Evolutionary conservation across 441 rosid genomes (phyloP), one percentile per base, ranked within the genome.

Genomic region (Populus hybrid): DNA sequence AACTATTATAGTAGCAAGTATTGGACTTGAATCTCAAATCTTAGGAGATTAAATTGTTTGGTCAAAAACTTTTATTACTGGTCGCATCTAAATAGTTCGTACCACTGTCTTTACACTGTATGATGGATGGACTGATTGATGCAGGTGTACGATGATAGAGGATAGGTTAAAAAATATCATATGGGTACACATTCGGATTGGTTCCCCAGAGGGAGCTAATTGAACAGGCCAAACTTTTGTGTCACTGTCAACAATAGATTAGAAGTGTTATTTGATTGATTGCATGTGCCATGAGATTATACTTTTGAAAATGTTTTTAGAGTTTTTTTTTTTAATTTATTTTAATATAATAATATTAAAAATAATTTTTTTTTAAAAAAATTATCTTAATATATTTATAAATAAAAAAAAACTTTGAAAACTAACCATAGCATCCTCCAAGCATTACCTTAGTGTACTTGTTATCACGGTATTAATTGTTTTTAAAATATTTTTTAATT

Each of bases 201-300:
- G 79, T 63, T 42, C 70, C 67, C 3, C 23, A 14, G 38, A 72
- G 75, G 75, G 67, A 72, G 75, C 67, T 19, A 72, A 53, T 19
- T 30, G 30, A 72, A 19, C 9, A 57, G 26, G 61, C 67, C 75
- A 72, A 72, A 19, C 26, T 2, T 28, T 3, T 2, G 5, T 30
- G 40, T 72, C 75, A 32, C 23, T 9, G 6, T 30, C 75, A 72
- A 18, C 40, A 72, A 32, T 12, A 53, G 18, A 50, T 8, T 14
- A 14, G 6, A 14, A 0, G 19, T 14, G 57, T 14, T 14, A 0
- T 14, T 10, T 9, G 7, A 24, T 35, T 35, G 9, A 7, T 35
- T 61, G 32, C 14, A 71, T 46, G 35, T 24, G 74, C 10, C 21
- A 46, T 40, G 7, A 2, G 32, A 70, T 18, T 35, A n/a, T 21